Conservation (phyloP, 352 stramenopile species). For the Phytopythium boreale region DNA sequence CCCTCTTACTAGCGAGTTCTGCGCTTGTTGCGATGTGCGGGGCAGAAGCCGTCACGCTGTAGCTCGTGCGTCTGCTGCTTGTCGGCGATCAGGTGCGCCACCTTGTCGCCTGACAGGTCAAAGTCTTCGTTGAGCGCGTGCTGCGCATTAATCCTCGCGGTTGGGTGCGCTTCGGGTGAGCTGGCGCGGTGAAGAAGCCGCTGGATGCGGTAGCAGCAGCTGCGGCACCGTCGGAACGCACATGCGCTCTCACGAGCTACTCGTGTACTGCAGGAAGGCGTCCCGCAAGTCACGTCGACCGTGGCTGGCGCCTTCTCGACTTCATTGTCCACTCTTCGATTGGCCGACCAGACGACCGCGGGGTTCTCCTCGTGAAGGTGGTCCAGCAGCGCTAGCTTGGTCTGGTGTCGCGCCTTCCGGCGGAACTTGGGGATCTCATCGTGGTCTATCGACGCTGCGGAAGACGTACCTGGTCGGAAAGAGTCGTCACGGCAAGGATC, state of each 20-base stretch:
- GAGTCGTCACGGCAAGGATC: no score
- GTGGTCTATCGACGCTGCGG: slow-evolving; percentile 8
- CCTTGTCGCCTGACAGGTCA: background rate
- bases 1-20: slow-evolving; percentile 1
- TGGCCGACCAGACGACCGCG: slow-evolving; percentile 56
- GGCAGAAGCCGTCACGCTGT: slow-evolving; percentile 11
- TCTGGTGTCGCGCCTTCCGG: slow-evolving; percentile 54
- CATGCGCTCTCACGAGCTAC: slow-evolving; percentile 42
- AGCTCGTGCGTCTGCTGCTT: background rate
- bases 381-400: slow-evolving; percentile 44
- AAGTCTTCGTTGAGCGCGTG: background rate
- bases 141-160: slow-evolving; percentile 11
- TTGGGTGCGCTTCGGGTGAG: slow-evolving; percentile 10
- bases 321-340: slow-evolving; percentile 16
- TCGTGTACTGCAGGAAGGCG: slow-evolving; percentile 26
- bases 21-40: slow-evolving; percentile 39
- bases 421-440: slow-evolving; percentile 54
- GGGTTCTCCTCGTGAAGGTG: slow-evolving; percentile 39
- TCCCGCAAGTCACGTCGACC: slow-evolving; percentile 9
- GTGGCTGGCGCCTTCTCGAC: background rate
- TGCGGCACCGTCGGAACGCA: slow-evolving; percentile 47
- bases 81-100: background rate
- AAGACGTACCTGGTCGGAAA: background rate
- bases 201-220: slow-evolving; percentile 70
- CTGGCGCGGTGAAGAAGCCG: slow-evolving; percentile 26